Base-by-base conservation (phyloP, 176 grass and related monocot genomes). In the Avena insularis region DNA sequence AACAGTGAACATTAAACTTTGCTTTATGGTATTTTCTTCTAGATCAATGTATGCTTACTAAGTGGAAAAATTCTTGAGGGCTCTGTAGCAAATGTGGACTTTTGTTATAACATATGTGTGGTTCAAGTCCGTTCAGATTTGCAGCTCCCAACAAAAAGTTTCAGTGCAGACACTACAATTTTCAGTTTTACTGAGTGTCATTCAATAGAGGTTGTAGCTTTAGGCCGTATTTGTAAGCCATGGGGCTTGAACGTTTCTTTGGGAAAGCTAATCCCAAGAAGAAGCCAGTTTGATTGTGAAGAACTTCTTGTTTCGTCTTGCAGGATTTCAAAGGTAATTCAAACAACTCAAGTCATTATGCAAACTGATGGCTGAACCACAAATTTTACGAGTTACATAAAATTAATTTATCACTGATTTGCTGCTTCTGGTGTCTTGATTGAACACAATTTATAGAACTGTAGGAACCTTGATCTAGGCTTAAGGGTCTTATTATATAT, bases 41-140 rank as follows among this genome's bases (percentile, higher is more conserved):
- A 78, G 74, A 68, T 85, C 20, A 68, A 45, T 53, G 29, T 85
- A 78, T 78, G 13, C 23, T 45, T 85, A 78, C 12, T 74, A 35
- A 53, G 20, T 45, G 83, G 83, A 78, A 8, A 77, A 77, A 85
- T 4, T 43, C 20, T 78, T 23, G 20, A 67, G 61, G 83, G 60
- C n/a, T 43, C 14, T 3, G 31, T 85, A 36, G 55, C 61, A 68
- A 56, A 78, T 78, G 83, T 78, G 73, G 83, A 85, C 16, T 78
- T 85, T 15, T 85, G 35, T 65, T 85, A 85, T 61, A 85, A 85
- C 61, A 68, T 85, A 67, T 85, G 83, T 67, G 61, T 85, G 74
- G 36, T 85, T 4, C 1, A 67, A 55, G 73, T 85, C 1, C 19
- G 17, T 43, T 78, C 29, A 40, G 16, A 73, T 55, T 27, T 16